Evolutionary conservation across 306 rosid genomes (phyloP).

Genomic region (Quercus bicolor): DNA sequence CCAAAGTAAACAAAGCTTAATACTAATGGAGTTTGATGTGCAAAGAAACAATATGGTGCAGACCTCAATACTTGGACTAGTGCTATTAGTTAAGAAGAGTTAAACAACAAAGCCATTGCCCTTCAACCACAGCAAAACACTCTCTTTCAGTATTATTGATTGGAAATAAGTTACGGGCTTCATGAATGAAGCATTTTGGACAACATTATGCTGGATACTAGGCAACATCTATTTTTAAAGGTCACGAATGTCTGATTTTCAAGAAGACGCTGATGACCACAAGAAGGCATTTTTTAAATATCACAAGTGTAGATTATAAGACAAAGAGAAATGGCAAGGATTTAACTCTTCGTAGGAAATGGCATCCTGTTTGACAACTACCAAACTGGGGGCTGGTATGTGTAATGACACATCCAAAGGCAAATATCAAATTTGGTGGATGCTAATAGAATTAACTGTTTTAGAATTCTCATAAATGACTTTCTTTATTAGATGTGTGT

Average conservation of each 20-base stretch:
- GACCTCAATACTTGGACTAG: not conserved
- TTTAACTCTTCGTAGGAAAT: not conserved
- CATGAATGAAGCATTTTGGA: not conserved
- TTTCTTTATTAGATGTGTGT: not conserved
- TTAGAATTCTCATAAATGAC: not conserved
- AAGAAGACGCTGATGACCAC: not conserved
- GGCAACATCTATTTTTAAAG: not conserved
- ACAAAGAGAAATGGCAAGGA: not conserved
- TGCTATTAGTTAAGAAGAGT: not conserved
- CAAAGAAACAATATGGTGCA: not conserved
- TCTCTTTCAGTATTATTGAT: not conserved
- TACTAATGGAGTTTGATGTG: not conserved
- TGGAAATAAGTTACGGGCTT: not conserved
- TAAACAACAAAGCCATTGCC: not conserved
- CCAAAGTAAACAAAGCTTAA: not conserved
- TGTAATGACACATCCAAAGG: not conserved
- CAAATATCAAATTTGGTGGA: not conserved
- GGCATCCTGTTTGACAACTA: not conserved
- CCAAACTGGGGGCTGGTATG: not conserved
- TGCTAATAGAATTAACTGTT: not conserved
- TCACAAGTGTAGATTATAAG: not conserved
- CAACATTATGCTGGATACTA: not conserved
- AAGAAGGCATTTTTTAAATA: not conserved
- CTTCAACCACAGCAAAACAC: not conserved
- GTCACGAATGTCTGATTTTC: not conserved